Percentiles rank a stretch among this genome's conserved stretches.
phyloP scores from a whole-genome alignment of 768 basidiomycete species.

The Leccinum aurantiacum region DNA sequence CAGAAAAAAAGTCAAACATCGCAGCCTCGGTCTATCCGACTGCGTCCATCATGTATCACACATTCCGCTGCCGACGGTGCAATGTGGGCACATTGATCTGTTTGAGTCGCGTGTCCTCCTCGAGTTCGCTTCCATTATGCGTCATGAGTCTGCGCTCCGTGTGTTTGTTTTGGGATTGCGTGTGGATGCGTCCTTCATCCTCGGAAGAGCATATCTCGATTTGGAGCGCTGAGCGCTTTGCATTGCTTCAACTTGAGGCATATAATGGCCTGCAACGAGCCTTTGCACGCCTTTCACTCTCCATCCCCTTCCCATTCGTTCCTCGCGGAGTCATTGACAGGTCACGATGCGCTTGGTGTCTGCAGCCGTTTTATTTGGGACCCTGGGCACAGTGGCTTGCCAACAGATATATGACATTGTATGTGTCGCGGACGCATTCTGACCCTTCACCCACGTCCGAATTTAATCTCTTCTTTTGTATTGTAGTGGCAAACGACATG shows the following conservation, averaged over 20 bases:
- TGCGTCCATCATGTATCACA: not conserved
- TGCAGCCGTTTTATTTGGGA: slow-evolving; percentile 16
- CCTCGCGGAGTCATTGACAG: not conserved
- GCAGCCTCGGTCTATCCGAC: not conserved
- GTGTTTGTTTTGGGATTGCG: not conserved
- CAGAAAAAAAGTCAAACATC: not conserved
- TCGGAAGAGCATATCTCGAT: slow-evolving; percentile 3
- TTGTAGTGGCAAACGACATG: slow-evolving; percentile 56
- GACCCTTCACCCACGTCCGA: slow-evolving; percentile 4
- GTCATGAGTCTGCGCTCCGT: not conserved
- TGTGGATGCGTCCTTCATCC: not conserved
- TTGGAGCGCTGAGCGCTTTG: slow-evolving; percentile 8
- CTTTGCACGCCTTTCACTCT: slow-evolving; percentile 7
- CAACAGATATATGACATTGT: slow-evolving; percentile 60
- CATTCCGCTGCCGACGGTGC: not conserved
- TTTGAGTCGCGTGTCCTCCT: not conserved
- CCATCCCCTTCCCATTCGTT: not conserved
- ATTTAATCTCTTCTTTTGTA: not conserved
- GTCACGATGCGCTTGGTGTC: slow-evolving; percentile 20
- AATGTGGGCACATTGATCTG: not conserved
- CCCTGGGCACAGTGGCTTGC: slow-evolving; percentile 31
- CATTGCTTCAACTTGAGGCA: slow-evolving; percentile 1
- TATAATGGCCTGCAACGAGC: slow-evolving; percentile 16
- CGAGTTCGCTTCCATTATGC: not conserved
- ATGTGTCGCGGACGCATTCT: slow-evolving; percentile 17